Conservation (phyloP, 208 protist genomes). For the Phytomonas sp. region DNA sequence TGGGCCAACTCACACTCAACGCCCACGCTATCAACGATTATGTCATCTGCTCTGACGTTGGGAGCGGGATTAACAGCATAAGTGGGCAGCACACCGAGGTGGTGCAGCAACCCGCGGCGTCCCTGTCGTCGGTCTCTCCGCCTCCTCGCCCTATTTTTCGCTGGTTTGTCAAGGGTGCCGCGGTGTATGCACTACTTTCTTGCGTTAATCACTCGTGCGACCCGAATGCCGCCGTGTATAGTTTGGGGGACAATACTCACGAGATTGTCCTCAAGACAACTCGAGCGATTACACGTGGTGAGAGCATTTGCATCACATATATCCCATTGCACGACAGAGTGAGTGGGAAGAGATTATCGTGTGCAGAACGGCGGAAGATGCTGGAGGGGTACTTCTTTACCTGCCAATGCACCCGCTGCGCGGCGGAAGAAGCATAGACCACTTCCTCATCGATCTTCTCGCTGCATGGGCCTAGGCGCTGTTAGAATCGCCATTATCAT, state of each 20-base stretch:
- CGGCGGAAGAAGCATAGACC: slow-evolving; percentile 8
- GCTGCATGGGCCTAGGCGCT: too few relatives aligned
- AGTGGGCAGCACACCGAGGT: neutral
- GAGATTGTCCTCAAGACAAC: slow-evolving; percentile 53
- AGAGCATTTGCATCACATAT: slow-evolving; percentile 70
- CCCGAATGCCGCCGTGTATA: slow-evolving; percentile 42
- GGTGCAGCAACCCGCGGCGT: neutral
- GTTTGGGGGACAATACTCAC: slow-evolving; percentile 33
- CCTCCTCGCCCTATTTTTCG: slow-evolving; percentile 28
- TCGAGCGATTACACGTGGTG: slow-evolving; percentile 29
- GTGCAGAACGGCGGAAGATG: slow-evolving; percentile 24
- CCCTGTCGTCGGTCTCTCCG: neutral
- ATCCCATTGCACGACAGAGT: slow-evolving; percentile 39
- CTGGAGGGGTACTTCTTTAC: slow-evolving; percentile 72
- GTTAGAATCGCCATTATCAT: too few relatives aligned
- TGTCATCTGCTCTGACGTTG: neutral
- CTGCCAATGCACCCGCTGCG: slow-evolving; percentile 49
- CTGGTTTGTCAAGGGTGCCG: slow-evolving; percentile 38
- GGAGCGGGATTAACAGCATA: too few relatives aligned
- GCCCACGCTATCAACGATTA: slow-evolving; percentile 65
- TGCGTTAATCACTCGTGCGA: slow-evolving; percentile 76
- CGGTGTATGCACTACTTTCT: slow-evolving; percentile 60
- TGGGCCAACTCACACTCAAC: slow-evolving; percentile 66
- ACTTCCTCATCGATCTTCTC: too few relatives aligned
- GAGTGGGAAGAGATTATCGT: slow-evolving; percentile 8